Conservation (phyloP, 2,329 filamentous ascomycete genomes). For the Exophiala oligosperma region DNA sequence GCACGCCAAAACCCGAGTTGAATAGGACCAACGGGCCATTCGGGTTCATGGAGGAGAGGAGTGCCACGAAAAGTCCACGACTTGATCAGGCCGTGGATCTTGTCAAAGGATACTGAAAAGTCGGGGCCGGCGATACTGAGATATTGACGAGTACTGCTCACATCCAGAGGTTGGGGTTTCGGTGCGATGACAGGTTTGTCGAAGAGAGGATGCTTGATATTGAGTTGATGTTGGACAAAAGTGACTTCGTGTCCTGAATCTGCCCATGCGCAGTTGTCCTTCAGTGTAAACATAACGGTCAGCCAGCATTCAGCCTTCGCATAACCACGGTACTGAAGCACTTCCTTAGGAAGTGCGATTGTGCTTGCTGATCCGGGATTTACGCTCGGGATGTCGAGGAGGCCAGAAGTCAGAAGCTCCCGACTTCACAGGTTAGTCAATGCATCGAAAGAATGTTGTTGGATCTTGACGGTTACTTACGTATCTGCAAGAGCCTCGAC, state of each 20-base stretch:
- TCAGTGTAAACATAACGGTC: conserved; percentile 17
- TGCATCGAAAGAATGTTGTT: background rate
- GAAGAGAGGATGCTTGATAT: background rate
- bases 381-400: conserved; percentile 6
- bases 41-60: conserved; percentile 4
- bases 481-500: conserved; percentile 45
- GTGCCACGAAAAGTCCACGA: conserved; percentile 6
- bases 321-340: background rate
- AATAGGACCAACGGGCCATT: conserved; percentile 5
- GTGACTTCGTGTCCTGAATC: conserved; percentile 24
- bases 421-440: conserved; percentile 1
- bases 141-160: conserved; percentile 59
- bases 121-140: conserved; percentile 24
- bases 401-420: conserved; percentile 6
- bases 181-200: background rate
- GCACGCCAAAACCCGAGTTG: conserved; percentile 35
- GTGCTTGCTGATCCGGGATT: conserved; percentile 32
- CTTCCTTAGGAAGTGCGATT: conserved; percentile 18
- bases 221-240: conserved; percentile 16
- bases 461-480: conserved; percentile 35
- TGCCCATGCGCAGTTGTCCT: conserved; percentile 18
- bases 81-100: conserved; percentile 12
- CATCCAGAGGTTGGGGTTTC: background rate
- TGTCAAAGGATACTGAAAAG: conserved; percentile 14
- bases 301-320: conserved; percentile 17